A percentile compares a stretch with the other conserved stretches of the same genome.
phyloP scores from a whole-genome alignment of 1,284 basidiomycete genomes.

The Moniliella sp. region DNA sequence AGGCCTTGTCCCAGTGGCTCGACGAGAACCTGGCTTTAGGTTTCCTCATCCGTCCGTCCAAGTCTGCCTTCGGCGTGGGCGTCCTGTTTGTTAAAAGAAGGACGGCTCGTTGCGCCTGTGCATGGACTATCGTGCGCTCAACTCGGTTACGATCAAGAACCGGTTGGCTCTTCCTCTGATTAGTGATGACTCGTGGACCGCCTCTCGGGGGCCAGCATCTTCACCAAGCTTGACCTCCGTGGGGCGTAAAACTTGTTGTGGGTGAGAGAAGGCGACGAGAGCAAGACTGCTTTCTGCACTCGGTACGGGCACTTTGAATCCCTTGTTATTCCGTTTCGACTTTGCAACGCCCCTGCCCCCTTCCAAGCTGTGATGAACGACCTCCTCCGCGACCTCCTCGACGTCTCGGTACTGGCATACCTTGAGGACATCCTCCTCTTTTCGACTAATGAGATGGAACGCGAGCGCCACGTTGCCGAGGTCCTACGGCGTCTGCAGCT shows the following conservation, averaged over 20 bases:
- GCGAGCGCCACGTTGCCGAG: slow-evolving; percentile 23
- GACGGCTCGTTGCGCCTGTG: no score
- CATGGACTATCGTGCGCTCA: no score
- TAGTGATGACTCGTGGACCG: slow-evolving; percentile 35
- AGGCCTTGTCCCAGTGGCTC: no score
- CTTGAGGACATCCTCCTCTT: slow-evolving; percentile 39
- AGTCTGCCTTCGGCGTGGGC: no score
- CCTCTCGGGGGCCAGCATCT: slow-evolving; percentile 25
- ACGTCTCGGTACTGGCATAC: slow-evolving; percentile 37
- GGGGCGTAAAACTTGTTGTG: slow-evolving; percentile 33
- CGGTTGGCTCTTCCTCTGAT: slow-evolving; percentile 34
- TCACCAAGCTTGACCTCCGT: slow-evolving; percentile 34
- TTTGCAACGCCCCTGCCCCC: slow-evolving; percentile 4
- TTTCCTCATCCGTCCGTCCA: no score
- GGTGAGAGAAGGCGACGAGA: slow-evolving; percentile 33
- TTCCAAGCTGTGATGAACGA: slow-evolving; percentile 31
- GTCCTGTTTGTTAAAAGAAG: no score
- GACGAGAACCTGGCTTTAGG: no score
- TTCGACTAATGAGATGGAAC: slow-evolving; percentile 34
- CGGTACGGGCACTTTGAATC: slow-evolving; percentile 3
- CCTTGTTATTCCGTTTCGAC: slow-evolving; percentile 2
- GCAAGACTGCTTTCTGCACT: slow-evolving; percentile 21
- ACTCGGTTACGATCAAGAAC: no score
- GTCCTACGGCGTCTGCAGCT: slow-evolving; percentile 35
- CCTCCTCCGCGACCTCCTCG: slow-evolving; percentile 30